Evolutionary conservation across 2,329 filamentous ascomycete species (phyloP).

Genomic region (Fusarium longipes): DNA sequence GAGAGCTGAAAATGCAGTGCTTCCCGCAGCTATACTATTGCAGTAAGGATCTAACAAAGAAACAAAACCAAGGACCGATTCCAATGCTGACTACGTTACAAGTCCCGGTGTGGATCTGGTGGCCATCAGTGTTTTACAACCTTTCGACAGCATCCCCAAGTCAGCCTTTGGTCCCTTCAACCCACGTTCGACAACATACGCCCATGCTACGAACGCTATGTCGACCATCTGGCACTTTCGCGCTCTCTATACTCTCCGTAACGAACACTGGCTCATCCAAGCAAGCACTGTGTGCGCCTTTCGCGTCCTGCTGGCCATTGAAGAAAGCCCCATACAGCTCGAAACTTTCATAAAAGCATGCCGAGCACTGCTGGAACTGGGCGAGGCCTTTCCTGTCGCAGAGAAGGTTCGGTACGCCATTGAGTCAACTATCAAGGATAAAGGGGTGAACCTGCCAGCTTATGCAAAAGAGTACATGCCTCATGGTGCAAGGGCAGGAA

Average conservation of each 20-base stretch:
- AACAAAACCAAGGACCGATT: accelerated
- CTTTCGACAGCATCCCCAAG: constrained; percentile 22
- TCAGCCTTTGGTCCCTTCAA: constrained; percentile 24
- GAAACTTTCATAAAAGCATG: constrained; percentile 34
- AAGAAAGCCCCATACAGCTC: constrained; percentile 26
- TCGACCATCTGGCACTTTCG: constrained; percentile 36
- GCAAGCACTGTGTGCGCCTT: constrained; percentile 26
- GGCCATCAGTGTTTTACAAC: constrained; percentile 21
- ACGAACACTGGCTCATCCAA: constrained; percentile 30
- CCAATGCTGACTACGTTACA: neutral
- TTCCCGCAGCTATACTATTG: constrained; percentile 20
- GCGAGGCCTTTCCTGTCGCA: constrained; percentile 24
- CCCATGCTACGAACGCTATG: constrained; percentile 31
- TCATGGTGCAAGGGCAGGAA: neutral
- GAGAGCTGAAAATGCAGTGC: constrained; percentile 18
- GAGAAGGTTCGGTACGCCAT: constrained; percentile 21
- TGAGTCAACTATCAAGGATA: constrained; percentile 13
- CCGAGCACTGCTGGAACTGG: constrained; percentile 17
- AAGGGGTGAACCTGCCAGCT: constrained; percentile 5
- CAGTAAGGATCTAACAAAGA: constrained; percentile 17
- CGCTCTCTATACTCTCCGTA: constrained; percentile 16
- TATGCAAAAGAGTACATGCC: constrained; percentile 25
- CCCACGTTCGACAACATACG: constrained; percentile 15
- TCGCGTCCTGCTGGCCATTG: constrained; percentile 14
- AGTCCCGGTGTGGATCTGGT: constrained; percentile 24